Base-by-base conservation (phyloP, 2,329 filamentous ascomycete species). In the Fusarium sp. region DNA sequence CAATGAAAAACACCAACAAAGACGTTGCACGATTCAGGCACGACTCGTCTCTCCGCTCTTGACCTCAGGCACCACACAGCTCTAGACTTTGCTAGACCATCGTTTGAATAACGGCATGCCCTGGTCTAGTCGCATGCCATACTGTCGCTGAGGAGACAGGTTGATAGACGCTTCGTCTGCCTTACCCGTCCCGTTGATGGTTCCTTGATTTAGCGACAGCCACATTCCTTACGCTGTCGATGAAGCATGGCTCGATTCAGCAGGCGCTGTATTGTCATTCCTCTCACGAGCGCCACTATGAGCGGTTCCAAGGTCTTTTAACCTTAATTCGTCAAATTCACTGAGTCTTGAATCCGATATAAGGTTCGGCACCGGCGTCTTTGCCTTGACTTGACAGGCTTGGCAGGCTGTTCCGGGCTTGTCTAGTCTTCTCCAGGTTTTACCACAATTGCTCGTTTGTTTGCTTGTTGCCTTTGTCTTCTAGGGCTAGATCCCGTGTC, bases 151-250 rank as follows among this genome's bases (percentile, higher is more conserved):
- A 68, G 51, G 51, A 57, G 58, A 61, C 50, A 58, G 58, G 54
- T 42, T 48, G 62, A 61, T 59, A 58, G 61, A 55, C 51, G 56
- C 50, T 56, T 70, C 41, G 41, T 59, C 59, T 66, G 45, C 68
- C 72, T 75, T 72, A 73, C 72, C 67, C 70, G 71, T 72, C 72
- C 63, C 52, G 68, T 55, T 60, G 51, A 63, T 72, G 63, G 72
- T 74, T 72, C 72, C 63, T 72, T 61, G 71, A 57, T 76, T 74
- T 73, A 74, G 72, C 47, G 65, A 71, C 65, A 59, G 63, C 77
- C 75, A 74, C 75, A 77, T 77, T 77, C 75, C 75, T 76, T n/a
- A 62, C 61, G 56, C 62, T 68, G 69, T 60, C 55, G 52, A 72
- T 56, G 41, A 32, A 66, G 55, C 55, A 52, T 62, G 58, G 38